Base-by-base conservation (phyloP, 371 early-diverging fungal species). In the Coemansia sp. region DNA sequence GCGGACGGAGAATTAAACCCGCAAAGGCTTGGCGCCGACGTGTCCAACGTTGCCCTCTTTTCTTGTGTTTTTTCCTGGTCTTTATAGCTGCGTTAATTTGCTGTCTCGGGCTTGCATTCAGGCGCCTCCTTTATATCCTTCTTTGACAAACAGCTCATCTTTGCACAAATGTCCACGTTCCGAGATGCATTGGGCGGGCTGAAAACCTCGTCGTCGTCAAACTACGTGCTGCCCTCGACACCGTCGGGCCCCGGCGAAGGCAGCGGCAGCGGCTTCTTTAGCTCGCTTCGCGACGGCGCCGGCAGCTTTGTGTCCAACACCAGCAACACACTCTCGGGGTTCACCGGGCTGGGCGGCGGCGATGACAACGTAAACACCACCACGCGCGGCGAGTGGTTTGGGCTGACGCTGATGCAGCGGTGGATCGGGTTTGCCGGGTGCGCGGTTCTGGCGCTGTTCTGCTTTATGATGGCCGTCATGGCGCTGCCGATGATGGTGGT, bases 401-500 rank as follows among this genome's bases (percentile, higher is more conserved):
- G 69, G 20, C 65, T 78, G 43, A 79, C 79, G 31, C 61, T 74
- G n/a, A 56, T 76, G 61, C 79, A 77, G 72, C 69, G 81, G 54
- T 81, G 81, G 71, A 38, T 79, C 0, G 81, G 77, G 20, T 80
- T 79, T 36, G 64, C 65, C 11, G 71, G 81, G 11, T 75, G 72
- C 35, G 63, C 70, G 9, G 50, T 77, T 6, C 51, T 76, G 43
- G 78, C 80, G 47, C 49, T 77, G 56, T 78, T 81, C 63, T 81
- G 80, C 61, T 79, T 77, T 40, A 52, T 71, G 59, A 76, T 81
- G 66, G 80, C 81, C 7, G 53, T 81, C 34, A 68, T 81, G 54
- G 54, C 79, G 4, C 59, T 81, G 36, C 81, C 81, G n/a, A 47
- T 81, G 72, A 66, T 81, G 57, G 50, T 81, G 11, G 20, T 81